Evolutionary conservation across 2,329 filamentous ascomycete species (phyloP).

Genomic region (Myriosclerotinia scirpicola): DNA sequence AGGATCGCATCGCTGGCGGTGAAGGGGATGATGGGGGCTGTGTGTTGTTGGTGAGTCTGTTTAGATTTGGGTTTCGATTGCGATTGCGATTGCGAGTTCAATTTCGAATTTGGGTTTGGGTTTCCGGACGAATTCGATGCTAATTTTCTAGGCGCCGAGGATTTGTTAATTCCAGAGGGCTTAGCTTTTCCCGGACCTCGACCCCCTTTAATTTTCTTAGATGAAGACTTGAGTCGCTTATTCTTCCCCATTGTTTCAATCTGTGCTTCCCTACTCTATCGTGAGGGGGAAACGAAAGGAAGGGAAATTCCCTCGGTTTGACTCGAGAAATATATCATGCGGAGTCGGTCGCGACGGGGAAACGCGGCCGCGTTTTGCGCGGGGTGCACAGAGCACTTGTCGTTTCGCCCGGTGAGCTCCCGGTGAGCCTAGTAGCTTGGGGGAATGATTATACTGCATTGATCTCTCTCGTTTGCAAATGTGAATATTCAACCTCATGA

Average conservation of each 20-base stretch:
- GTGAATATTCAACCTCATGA: too few species aligned
- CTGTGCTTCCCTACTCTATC: neutral
- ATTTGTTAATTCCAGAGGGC: neutral
- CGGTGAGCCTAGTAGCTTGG: too few species aligned
- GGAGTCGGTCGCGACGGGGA: neutral
- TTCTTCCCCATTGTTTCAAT: constrained; percentile 1
- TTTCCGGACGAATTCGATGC: neutral
- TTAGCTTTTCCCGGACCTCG: constrained; percentile 1
- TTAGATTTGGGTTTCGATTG: constrained; percentile 13
- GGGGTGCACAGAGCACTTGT: neutral
- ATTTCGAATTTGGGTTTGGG: neutral
- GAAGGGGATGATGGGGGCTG: constrained; percentile 65
- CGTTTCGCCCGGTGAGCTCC: neutral
- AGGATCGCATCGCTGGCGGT: constrained; percentile 65
- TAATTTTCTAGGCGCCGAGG: neutral
- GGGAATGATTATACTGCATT: too few species aligned
- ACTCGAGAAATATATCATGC: neutral
- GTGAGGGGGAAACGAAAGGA: too few species aligned
- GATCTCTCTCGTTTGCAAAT: too few species aligned
- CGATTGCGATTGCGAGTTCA: neutral
- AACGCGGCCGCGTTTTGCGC: neutral
- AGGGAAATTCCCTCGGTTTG: neutral
- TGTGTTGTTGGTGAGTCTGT: constrained; percentile 37
- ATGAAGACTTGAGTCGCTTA: constrained; percentile 5
- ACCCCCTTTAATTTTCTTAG: constrained; percentile 12